phyloP scores from a whole-genome alignment of 805 yeast species.

The Candida corydali region DNA sequence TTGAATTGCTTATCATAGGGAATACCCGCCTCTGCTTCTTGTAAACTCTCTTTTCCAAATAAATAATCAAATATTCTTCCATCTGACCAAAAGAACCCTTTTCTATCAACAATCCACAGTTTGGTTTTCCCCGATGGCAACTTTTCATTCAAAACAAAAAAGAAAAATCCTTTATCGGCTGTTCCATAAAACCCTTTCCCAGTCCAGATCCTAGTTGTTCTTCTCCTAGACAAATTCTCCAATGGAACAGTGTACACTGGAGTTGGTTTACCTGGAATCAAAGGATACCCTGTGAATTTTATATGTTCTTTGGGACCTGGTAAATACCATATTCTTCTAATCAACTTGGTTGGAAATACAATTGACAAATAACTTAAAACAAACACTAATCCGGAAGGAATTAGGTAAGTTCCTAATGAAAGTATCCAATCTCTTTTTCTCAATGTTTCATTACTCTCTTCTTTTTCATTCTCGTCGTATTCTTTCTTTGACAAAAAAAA shows the following conservation, averaged over 20 bases:
- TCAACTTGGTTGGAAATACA: conserved; percentile 61
- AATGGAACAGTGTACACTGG: conserved; percentile 71
- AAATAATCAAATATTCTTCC: conserved; percentile 78
- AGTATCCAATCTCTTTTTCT: conserved; percentile 35
- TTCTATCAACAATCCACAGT: conserved; percentile 79
- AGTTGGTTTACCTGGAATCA: conserved; percentile 70
- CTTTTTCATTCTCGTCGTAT: conserved; percentile 49
- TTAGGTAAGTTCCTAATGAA: conserved; percentile 23
- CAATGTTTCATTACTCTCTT: conserved; percentile 37
- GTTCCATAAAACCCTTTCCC: conserved; percentile 89
- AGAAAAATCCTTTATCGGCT: conserved; percentile 66
- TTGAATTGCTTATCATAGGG: conserved; percentile 58
- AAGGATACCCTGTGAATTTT: conserved; percentile 69
- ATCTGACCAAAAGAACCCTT: conserved; percentile 91
- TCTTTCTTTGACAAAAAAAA: conserved; percentile 47
- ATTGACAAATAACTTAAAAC: conserved; percentile 26
- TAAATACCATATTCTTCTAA: conserved; percentile 73
- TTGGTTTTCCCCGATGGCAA: conserved; percentile 29
- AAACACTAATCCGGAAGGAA: conserved; percentile 25
- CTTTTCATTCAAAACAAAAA: conserved; percentile 65
- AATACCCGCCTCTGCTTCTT: conserved; percentile 69
- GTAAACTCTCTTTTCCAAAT: conserved; percentile 77
- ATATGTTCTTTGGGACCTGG: conserved; percentile 59
- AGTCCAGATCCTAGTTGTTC: conserved; percentile 69
- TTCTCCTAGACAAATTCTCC: conserved; percentile 49